These are phyloP conservation scores for Drechslerella stenobrocha DNA, from an alignment of 2,329 filamentous ascomycete species.

Conservation along the genomic window DNA sequence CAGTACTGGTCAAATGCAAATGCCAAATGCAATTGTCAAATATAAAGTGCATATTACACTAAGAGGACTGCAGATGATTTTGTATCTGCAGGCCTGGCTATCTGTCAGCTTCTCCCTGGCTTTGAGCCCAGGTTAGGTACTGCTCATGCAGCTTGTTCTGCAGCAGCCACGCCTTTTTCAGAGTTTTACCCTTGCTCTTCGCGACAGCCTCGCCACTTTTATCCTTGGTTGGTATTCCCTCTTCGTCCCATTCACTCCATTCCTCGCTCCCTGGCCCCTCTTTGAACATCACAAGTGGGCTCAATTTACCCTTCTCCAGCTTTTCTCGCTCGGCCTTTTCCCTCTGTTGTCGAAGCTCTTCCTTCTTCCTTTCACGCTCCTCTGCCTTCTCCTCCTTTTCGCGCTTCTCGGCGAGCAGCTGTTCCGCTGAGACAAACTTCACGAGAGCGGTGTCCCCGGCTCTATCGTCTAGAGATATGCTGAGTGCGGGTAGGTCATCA, in stretches of 20 bases:
- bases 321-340: slow-evolving; percentile 58
- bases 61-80: neutral
- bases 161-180: slow-evolving; percentile 85
- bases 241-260: slow-evolving; percentile 78
- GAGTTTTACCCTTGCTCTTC: slow-evolving; percentile 77
- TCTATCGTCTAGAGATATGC: slow-evolving; percentile 85
- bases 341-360: slow-evolving; percentile 55
- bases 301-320: slow-evolving; percentile 63
- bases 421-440: slow-evolving; percentile 64
- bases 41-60: neutral
- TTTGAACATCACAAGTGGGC: slow-evolving; percentile 60
- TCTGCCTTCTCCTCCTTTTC: slow-evolving; percentile 66
- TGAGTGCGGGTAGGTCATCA: slow-evolving; percentile 75
- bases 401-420: slow-evolving; percentile 64
- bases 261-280: slow-evolving; percentile 58
- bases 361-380: slow-evolving; percentile 63
- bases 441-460: slow-evolving; percentile 70
- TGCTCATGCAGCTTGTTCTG: slow-evolving; percentile 84
- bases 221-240: slow-evolving; percentile 77
- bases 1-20: too few relatives aligned
- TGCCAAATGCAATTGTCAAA: too few relatives aligned
- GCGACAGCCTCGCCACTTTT: slow-evolving; percentile 76
- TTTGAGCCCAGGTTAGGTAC: slow-evolving; percentile 54
- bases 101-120: slow-evolving; percentile 40
- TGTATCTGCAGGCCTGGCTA: neutral